Base-by-base conservation (phyloP, 768 basidiomycete genomes). In the Boletus sp. region DNA sequence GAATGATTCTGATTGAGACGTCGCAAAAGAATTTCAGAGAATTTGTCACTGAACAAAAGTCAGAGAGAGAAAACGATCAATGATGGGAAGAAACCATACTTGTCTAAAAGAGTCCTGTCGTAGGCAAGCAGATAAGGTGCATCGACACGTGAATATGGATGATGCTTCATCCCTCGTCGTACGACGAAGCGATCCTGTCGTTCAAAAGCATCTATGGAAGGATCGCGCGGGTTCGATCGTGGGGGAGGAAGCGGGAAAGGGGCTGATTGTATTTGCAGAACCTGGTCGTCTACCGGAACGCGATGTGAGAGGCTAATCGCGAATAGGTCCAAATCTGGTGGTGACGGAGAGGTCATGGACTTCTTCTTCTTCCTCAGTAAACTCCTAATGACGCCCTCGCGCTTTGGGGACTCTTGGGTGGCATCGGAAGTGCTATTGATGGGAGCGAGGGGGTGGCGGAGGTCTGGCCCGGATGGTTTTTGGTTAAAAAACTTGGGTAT, bases 111-210 rank as follows among this genome's bases (percentile, higher is more conserved):
- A 8, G 79, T 71, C 25, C 77, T 72, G 49, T 84, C 81, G 57
- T 87, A 88, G 0, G 85, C 74, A 59, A 83, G 85, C 84, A 87
- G 83, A 62, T 87, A 87, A 1, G 81, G 79, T 14, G 77, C 81
- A 7, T 75, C 73, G 17, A 74, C 67, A 7, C 56, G 63, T 3
- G 75, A 62, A 57, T 82, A 83, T 3, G 84, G 82, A 60, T 87
- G 85, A 23, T 83, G 64, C 53, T 70, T 81, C 75, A 81, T 79
- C 40, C 66, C 71, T 29, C 53, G 60, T 44, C 62, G 56, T 5
- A 57, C n/a, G 14, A 60, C 47, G 47, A 71, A 72, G 41, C 59
- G 63, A 57, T 66, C 52, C 11, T 34, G 55, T 5, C 37, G 25
- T 39, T 72, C 60, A 39, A 70, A 74, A 5, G 56, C 62, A 7